A percentile compares a stretch with the other conserved stretches of the same genome.
Evolutionary conservation across 1,139 yeast genomes (phyloP).

Genomic region (Candida buenavistaensis): DNA sequence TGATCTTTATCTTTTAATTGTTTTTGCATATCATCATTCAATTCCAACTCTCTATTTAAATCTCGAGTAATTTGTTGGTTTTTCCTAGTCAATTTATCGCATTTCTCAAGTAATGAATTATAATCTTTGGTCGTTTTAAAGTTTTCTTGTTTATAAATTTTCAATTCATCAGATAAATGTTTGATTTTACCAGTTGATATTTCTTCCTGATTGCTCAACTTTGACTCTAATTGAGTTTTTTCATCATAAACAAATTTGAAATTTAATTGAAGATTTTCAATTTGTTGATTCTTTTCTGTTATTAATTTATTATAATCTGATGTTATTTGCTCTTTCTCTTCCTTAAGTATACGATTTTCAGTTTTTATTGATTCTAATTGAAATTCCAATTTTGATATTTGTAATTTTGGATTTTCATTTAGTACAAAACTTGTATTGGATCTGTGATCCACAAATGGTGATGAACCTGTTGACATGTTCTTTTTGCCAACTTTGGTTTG

Average conservation of each 20-base stretch:
- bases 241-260: slow-evolving; percentile 58
- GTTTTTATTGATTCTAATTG: slow-evolving; percentile 31
- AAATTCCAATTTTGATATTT: slow-evolving; percentile 30
- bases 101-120: slow-evolving; percentile 24
- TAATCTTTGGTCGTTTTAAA: slow-evolving; percentile 15
- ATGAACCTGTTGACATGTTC: slow-evolving; percentile 14
- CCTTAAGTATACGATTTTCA: slow-evolving; percentile 35
- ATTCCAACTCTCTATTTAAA: slow-evolving; percentile 27
- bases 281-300: slow-evolving; percentile 31
- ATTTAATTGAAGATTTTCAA: slow-evolving; percentile 46
- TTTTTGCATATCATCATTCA: slow-evolving; percentile 31
- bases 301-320: slow-evolving; percentile 31
- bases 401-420: slow-evolving; percentile 6
- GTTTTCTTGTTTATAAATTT: slow-evolving; percentile 19
- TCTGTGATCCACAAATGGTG: slow-evolving; percentile 20
- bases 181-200: slow-evolving; percentile 40
- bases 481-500: neutral
- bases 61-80: slow-evolving; percentile 34
- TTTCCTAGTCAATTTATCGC: slow-evolving; percentile 22
- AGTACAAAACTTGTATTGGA: slow-evolving; percentile 3
- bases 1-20: slow-evolving; percentile 22
- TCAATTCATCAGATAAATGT: slow-evolving; percentile 32
- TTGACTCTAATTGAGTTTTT: slow-evolving; percentile 55
- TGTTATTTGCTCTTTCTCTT: slow-evolving; percentile 29
- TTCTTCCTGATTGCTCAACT: slow-evolving; percentile 47